Evolutionary conservation across 257 asterid species (phyloP).

Genomic region (Nicotiana obtusifolia): DNA sequence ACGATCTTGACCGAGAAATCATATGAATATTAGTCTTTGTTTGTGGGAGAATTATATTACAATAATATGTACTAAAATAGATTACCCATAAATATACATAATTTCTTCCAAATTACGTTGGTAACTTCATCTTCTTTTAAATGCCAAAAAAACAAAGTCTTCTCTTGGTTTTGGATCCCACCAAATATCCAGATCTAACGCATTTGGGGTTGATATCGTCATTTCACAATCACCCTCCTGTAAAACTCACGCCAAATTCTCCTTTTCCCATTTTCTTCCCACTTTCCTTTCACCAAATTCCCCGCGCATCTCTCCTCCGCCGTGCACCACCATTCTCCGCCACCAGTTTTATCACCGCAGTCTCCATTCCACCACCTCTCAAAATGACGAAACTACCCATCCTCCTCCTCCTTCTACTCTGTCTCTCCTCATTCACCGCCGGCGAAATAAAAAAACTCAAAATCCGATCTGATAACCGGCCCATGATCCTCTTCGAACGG

Average conservation of each 20-base stretch:
- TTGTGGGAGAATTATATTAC: background rate
- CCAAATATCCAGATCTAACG: background rate
- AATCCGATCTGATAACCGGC: slow-evolving; percentile 59
- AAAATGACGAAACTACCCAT: slow-evolving; percentile 48
- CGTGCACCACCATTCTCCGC: slow-evolving; percentile 10
- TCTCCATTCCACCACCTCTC: slow-evolving; percentile 17
- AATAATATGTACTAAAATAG: no score
- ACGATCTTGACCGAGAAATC: no score
- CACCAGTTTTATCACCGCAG: background rate
- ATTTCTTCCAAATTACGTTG: background rate
- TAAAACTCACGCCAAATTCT: background rate
- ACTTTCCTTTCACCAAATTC: background rate
- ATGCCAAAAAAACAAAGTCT: background rate
- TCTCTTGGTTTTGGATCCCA: background rate
- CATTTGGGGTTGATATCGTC: background rate
- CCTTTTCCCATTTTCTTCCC: background rate
- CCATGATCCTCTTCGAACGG: slow-evolving; percentile 88
- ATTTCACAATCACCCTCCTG: background rate
- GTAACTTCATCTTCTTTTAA: background rate
- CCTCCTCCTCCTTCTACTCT: slow-evolving; percentile 20
- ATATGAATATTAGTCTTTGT: background rate
- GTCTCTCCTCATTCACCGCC: slow-evolving; percentile 33
- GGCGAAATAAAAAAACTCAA: slow-evolving; percentile 79
- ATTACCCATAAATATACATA: background rate
- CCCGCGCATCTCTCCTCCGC: background rate